Conservation (phyloP, 2,329 filamentous ascomycete species). For the Pseudocercospora eumusae region DNA sequence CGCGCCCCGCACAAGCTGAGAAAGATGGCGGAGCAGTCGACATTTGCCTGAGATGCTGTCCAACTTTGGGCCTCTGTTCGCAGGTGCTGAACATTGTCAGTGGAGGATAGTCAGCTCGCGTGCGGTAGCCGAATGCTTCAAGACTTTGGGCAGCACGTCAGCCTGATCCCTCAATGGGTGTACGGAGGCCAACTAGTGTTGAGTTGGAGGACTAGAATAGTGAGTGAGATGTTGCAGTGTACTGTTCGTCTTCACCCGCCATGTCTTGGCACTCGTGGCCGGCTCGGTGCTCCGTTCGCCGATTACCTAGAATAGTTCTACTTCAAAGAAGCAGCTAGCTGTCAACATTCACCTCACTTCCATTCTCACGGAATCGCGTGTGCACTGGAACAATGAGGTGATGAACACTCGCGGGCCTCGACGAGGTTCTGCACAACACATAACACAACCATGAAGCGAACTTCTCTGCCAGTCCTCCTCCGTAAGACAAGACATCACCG, state of each 20-base stretch:
- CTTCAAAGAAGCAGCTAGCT: constrained; percentile 5
- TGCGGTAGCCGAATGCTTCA: not conserved
- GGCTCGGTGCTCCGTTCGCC: not conserved
- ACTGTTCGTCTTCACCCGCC: no score
- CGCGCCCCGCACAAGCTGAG: not conserved
- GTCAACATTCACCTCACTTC: not conserved
- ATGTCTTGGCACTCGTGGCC: no score
- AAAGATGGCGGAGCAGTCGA: not conserved
- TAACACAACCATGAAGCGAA: constrained; percentile 16
- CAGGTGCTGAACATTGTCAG: not conserved
- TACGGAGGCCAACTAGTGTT: no score
- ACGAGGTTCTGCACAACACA: not conserved
- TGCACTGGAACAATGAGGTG: not conserved
- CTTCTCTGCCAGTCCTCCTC: constrained; percentile 19
- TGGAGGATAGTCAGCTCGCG: not conserved
- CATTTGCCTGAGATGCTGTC: not conserved
- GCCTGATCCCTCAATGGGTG: not conserved
- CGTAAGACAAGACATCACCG: constrained; percentile 14
- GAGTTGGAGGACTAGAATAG: no score
- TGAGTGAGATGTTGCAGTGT: no score
- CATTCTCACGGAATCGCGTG: not conserved
- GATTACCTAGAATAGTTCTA: no score
- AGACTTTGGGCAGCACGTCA: not conserved
- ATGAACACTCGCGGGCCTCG: not conserved
- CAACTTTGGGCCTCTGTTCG: not conserved